These are phyloP conservation scores for Mycena chlorophos DNA, from an alignment of 768 basidiomycete species.

Conservation along the genomic window DNA sequence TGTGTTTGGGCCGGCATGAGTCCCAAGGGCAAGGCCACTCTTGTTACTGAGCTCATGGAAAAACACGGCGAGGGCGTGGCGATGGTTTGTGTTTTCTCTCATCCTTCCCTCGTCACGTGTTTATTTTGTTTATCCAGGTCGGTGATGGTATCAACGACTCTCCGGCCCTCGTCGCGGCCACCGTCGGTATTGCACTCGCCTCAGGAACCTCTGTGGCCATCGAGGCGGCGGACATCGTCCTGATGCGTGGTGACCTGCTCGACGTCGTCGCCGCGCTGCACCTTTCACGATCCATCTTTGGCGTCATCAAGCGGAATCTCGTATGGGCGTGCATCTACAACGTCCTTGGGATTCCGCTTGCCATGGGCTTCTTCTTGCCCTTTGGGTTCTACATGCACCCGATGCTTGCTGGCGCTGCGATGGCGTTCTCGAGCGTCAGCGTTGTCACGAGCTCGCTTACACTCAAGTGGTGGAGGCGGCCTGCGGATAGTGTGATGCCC, in stretches of 20 bases:
- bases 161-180: constrained; percentile 92
- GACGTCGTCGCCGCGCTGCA: constrained; percentile 97
- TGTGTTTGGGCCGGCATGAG: constrained; percentile 91
- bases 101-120: not conserved
- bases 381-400: constrained; percentile 92
- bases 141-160: constrained; percentile 99
- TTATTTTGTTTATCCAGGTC: constrained; percentile 55
- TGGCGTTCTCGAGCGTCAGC: constrained; percentile 97
- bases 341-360: constrained; percentile 89
- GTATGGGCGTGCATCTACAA: constrained; percentile 97
- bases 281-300: constrained; percentile 85
- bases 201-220: constrained; percentile 97
- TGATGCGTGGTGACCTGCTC: constrained; percentile 94
- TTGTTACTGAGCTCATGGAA: constrained; percentile 79
- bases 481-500: constrained; percentile 68
- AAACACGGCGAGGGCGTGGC: constrained; percentile 74
- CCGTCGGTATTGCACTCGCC: constrained; percentile 94
- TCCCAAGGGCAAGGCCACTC: constrained; percentile 90
- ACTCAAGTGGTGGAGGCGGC: constrained; percentile 82
- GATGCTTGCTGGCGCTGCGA: constrained; percentile 97
- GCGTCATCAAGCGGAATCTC: constrained; percentile 89
- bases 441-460: constrained; percentile 90
- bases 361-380: constrained; percentile 95
- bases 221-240: constrained; percentile 96
- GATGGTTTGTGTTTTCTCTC: constrained; percentile 61